These are phyloP conservation scores for Tetrapyrgos nigripes DNA, from an alignment of 1,284 basidiomycete species.

Conservation along the genomic window DNA sequence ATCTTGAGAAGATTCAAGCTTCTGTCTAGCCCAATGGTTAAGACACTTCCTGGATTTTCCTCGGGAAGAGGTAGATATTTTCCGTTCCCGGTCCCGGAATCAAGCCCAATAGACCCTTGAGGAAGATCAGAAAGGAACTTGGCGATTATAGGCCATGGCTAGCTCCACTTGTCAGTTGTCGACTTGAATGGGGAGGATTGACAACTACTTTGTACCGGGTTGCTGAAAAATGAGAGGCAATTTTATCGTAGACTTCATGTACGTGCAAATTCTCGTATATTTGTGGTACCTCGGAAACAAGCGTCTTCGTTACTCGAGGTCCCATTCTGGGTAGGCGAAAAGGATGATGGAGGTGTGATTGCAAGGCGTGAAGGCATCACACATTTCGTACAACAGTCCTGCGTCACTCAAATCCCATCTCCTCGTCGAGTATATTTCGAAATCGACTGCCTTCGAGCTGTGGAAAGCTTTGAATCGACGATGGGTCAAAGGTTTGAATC, in stretches of 20 bases:
- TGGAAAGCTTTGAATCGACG: conserved; percentile 64
- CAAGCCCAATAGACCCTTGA: conserved; percentile 85
- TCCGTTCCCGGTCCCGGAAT: conserved; percentile 97
- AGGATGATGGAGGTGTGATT: not conserved
- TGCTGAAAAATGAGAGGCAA: conserved; percentile 91
- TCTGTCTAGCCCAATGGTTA: conserved; percentile 86
- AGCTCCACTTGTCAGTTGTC: conserved; percentile 12
- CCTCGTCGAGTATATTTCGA: conserved; percentile 69
- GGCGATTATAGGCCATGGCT: conserved; percentile 96
- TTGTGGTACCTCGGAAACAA: conserved; percentile 53
- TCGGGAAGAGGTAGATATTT: conserved; percentile 86
- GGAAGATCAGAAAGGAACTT: conserved; percentile 80
- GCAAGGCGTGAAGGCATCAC: not conserved
- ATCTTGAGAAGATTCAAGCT: conserved; percentile 80
- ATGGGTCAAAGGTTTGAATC: conserved; percentile 55
- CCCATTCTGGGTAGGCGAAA: conserved; percentile 20
- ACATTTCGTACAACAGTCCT: not conserved
- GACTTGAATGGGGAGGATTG: conserved; percentile 3
- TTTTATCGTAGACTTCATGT: conserved; percentile 88
- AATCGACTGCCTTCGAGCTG: conserved; percentile 70
- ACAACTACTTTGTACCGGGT: conserved; percentile 87
- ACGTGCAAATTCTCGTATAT: conserved; percentile 80
- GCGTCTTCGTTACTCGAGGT: conserved; percentile 45
- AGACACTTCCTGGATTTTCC: conserved; percentile 62
- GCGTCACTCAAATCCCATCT: conserved; percentile 65